Base-by-base conservation (phyloP, 2,329 filamentous ascomycete genomes). In the Zasmidium angulare region DNA sequence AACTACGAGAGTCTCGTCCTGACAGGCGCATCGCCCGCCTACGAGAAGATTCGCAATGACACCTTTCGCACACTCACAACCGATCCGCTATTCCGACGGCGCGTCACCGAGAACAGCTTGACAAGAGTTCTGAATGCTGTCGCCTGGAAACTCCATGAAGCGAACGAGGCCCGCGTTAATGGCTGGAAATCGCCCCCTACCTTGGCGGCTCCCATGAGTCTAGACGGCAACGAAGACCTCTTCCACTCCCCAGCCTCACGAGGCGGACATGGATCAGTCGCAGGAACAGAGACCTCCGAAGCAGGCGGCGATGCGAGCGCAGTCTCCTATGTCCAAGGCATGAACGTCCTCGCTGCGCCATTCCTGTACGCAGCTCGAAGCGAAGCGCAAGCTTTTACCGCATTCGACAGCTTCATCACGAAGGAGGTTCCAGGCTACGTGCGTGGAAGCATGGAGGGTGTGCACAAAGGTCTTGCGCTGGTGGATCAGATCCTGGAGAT, bases 31-130 rank as follows among this genome's bases (percentile, higher is more conserved):
- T 98, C 93, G 2, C 93, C 93, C 0, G 93, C 92, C 49, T 96
- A 99, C 78, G 87, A 91, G 70, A 99, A 99, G 79, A 99, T 99
- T 72, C 90, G 93, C 74, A 97, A 99, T 77, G 95, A 99, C 75
- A 97, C 95, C 46, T 98, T 98, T 75, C 91, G 95, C 68, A 99
- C 95, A 0, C 82, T 99, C 56, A 95, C 95, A 29, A 97, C 93
- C 53, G 95, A 99, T 71, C 93, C 93, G n/a, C 85, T 99, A 36
- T 99, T 98, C 81, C 90, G 95, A 62, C 87, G 95, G 29, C 89
- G 93, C 59, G 95, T 99, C 60, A 96, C 91, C 59, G 95, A 99
- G 76, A 96, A 96, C 62, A 96, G 90, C 74, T 79, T 99, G 46
- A 98, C 96, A 61, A 90, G 95, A 12, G 84, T 99, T 3, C 85